Percentiles rank a stretch among this genome's conserved stretches.
Evolutionary conservation across 345 rosid species (phyloP).

Genomic region (Geranium rotundifolium): DNA sequence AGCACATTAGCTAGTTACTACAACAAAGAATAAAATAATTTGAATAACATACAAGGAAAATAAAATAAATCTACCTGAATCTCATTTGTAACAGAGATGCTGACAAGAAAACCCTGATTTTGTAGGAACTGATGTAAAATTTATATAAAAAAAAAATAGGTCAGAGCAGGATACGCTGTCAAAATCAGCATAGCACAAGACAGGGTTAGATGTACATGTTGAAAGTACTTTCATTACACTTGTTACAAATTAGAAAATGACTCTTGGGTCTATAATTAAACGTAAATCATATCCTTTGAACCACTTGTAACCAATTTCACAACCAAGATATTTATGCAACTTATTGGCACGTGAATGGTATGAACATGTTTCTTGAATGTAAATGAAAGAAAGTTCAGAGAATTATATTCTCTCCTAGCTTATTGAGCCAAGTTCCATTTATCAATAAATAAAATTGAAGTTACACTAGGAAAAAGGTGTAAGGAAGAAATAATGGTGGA

Average conservation of each 20-base stretch:
- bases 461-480: not conserved
- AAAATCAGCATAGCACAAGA: not conserved
- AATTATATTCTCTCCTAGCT: too few relatives aligned
- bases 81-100: constrained; percentile 57
- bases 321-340: too few relatives aligned
- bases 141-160: not conserved
- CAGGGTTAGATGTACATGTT: not conserved
- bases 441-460: too few relatives aligned
- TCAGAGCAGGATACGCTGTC: not conserved
- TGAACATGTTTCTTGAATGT: too few relatives aligned
- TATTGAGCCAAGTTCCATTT: too few relatives aligned
- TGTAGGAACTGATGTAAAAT: constrained; percentile 48
- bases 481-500: too few relatives aligned
- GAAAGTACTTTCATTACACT: not conserved
- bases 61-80: constrained; percentile 50
- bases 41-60: not conserved
- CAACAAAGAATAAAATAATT: constrained; percentile 11
- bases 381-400: too few relatives aligned
- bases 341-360: too few relatives aligned
- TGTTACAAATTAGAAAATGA: too few relatives aligned
- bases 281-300: too few relatives aligned
- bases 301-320: too few relatives aligned
- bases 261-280: too few relatives aligned
- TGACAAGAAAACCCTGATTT: constrained; percentile 64
- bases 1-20: constrained; percentile 15